Base-by-base conservation (phyloP, 2,329 filamentous ascomycete species). In the Fusarium phyllophilum region DNA sequence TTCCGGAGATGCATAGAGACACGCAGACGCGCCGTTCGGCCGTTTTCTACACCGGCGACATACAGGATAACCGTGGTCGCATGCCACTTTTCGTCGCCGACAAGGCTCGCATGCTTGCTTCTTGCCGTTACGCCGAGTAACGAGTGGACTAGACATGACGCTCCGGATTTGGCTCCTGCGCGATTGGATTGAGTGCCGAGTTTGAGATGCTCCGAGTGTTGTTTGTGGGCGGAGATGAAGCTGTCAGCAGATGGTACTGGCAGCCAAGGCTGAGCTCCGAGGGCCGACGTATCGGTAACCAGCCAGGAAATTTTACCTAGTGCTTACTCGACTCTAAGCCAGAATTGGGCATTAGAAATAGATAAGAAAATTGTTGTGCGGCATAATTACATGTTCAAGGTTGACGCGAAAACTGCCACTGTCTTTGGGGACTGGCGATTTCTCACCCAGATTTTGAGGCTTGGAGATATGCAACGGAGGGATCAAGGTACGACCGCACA, bases 41-140 rank as follows among this genome's bases (percentile, higher is more conserved):
- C 38, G 29, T 5, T 39, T 55, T 11, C 36, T 56, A 6, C 58
- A 61, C 6, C 58, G 58, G 1, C 29, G n/a, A 12, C 46, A 61
- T 2, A 42, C 7, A 1, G 58, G 58, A 34, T 55, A 61, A 5
- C n/a, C 29, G 17, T 61, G 58, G 36, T 61, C 58, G 34, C 58
- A 61, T 3, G 58, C 58, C 2, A 61, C 58, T 24, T 61, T 61
- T 26, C 58, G 36, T 6, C 29, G 58, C 6, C 58, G 58, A 29
- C 46, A 61, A 1, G 58, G 58, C 34, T 61, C 58, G 34, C 58
- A 61, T 22, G 58, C 58, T 29, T 61, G 58, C n/a, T 54, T 41
- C 22, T 61, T 61, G 4, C 58, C 58, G 5, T 61, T 61, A 22
- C 58, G 46, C 22, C 58, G 46, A 33, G 58, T 61, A 13, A 61